phyloP scores from a whole-genome alignment of 1,284 basidiomycete genomes.

The Tetrapyrgos nigripes region DNA sequence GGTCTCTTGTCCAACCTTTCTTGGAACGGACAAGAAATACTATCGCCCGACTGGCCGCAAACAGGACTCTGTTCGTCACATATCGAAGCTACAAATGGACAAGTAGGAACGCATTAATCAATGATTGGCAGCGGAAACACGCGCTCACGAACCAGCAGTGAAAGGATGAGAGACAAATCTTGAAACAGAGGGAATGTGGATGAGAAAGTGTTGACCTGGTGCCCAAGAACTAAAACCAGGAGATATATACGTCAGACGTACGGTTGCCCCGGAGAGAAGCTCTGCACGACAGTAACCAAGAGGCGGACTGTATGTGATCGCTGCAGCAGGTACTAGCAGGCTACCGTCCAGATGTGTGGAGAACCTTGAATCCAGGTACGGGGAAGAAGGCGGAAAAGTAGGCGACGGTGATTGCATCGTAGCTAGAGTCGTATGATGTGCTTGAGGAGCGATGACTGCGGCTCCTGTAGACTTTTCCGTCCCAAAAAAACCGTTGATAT shows the following conservation, averaged over 20 bases:
- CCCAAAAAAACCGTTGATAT: conserved; percentile 61
- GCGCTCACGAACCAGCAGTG: conserved; percentile 55
- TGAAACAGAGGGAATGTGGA: conserved; percentile 76
- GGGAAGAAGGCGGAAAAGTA: conserved; percentile 17
- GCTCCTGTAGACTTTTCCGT: conserved; percentile 13
- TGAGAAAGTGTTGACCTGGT: conserved; percentile 82
- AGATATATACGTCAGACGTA: conserved; percentile 76
- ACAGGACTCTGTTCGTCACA: conserved; percentile 58
- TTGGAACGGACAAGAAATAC: conserved; percentile 81
- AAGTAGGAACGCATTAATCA: neutral
- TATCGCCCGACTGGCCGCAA: conserved; percentile 60
- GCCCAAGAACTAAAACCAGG: conserved; percentile 71
- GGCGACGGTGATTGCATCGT: conserved; percentile 4
- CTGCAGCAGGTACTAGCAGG: conserved; percentile 13
- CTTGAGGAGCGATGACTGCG: conserved; percentile 20
- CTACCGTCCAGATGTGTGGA: conserved; percentile 14
- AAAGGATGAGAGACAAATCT: conserved; percentile 82
- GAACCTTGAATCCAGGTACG: conserved; percentile 14
- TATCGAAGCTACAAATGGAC: conserved; percentile 47
- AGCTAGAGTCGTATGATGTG: conserved; percentile 3
- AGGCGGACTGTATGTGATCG: conserved; percentile 53
- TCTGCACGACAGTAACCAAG: conserved; percentile 80
- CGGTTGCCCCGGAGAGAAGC: conserved; percentile 78
- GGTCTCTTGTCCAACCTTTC: conserved; percentile 76
- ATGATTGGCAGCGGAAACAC: neutral